Conservation (phyloP, 2,329 filamentous ascomycete genomes). For the Hypoxylon sp. region DNA sequence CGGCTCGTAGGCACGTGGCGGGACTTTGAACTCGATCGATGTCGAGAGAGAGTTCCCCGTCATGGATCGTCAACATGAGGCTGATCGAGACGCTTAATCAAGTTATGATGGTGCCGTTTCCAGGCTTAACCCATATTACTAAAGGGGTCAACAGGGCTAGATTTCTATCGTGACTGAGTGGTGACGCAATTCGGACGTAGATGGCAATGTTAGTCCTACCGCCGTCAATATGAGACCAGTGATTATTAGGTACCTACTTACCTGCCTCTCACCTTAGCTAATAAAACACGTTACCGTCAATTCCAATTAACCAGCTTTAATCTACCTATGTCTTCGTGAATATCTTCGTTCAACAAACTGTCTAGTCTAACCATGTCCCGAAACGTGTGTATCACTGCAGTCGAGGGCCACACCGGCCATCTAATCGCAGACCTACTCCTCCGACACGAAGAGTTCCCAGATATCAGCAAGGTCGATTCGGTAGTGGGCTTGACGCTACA, state of each 20-base stretch:
- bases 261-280: neutral
- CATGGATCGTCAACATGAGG: slow-evolving; percentile 57
- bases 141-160: neutral
- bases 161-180: neutral
- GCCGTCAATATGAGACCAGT: slow-evolving; percentile 7
- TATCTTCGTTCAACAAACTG: neutral
- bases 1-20: slow-evolving; percentile 54
- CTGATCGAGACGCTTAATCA: neutral
- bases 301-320: neutral
- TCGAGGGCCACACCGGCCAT: slow-evolving; percentile 19
- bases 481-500: slow-evolving; percentile 1
- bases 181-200: slow-evolving; percentile 1
- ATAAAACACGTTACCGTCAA: neutral
- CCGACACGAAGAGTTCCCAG: slow-evolving; percentile 11
- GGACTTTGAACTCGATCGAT: slow-evolving; percentile 38
- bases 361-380: slow-evolving; percentile 5
- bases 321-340: neutral
- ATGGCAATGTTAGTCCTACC: neutral
- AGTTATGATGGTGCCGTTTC: neutral
- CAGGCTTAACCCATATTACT: neutral
- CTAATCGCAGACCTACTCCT: slow-evolving; percentile 18
- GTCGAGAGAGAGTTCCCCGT: slow-evolving; percentile 43
- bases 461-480: slow-evolving; percentile 13
- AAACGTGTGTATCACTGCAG: slow-evolving; percentile 15
- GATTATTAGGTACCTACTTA: neutral